Conservation (phyloP, 2,329 filamentous ascomycete species). For the Xylariomycetidae sp. region DNA sequence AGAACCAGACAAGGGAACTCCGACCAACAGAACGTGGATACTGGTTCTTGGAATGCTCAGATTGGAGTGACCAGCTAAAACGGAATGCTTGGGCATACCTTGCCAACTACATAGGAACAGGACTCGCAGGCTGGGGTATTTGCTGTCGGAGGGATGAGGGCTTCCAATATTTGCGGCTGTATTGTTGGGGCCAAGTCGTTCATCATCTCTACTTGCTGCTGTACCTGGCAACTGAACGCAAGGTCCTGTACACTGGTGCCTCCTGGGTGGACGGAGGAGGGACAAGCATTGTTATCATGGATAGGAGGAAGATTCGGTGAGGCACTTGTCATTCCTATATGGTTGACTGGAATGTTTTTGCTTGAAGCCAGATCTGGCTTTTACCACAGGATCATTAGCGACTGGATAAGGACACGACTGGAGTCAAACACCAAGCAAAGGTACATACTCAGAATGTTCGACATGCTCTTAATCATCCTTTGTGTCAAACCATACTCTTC, state of each 20-base stretch:
- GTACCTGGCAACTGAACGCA: slow-evolving; percentile 63
- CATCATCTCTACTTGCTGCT: slow-evolving; percentile 70
- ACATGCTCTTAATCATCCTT: too few species aligned
- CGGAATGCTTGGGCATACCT: slow-evolving; percentile 57
- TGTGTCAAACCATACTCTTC: too few species aligned
- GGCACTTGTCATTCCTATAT: too few species aligned
- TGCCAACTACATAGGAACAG: slow-evolving; percentile 50
- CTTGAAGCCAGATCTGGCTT: too few species aligned
- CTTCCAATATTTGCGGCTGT: slow-evolving; percentile 54
- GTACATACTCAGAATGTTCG: too few species aligned
- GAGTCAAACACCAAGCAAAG: too few species aligned
- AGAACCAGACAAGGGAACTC: slow-evolving; percentile 40
- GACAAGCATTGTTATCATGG: slow-evolving; percentile 40
- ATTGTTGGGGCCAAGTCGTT: slow-evolving; percentile 71
- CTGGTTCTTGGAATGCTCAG: slow-evolving; percentile 60
- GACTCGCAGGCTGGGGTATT: slow-evolving; percentile 61
- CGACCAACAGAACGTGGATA: slow-evolving; percentile 65
- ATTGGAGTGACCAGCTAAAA: slow-evolving; percentile 46
- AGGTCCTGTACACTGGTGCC: slow-evolving; percentile 50
- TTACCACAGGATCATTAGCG: too few species aligned
- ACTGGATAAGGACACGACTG: too few species aligned
- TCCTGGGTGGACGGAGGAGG: slow-evolving; percentile 64
- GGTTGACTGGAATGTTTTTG: too few species aligned
- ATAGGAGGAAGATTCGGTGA: slow-evolving; percentile 17
- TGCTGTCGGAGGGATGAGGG: slow-evolving; percentile 44